A percentile compares a stretch with the other conserved stretches of the same genome.
Conservation (phyloP, 495 filamentous ascomycete genomes). For the Trichoderma asperelloides region DNA sequence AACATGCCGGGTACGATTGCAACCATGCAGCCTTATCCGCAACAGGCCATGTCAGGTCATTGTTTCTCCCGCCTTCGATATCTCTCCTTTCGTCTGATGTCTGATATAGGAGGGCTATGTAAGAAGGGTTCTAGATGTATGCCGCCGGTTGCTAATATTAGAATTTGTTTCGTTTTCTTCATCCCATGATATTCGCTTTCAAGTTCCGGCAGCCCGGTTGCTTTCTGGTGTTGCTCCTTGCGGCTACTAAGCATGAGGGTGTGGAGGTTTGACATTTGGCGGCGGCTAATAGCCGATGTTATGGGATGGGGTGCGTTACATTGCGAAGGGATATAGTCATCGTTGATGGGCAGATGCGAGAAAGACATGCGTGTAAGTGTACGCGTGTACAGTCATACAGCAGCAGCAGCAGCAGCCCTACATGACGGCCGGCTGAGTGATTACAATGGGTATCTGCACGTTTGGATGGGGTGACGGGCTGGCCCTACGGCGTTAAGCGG, state of each 20-base stretch:
- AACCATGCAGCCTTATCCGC: not conserved
- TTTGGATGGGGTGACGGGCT: not conserved
- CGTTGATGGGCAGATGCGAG: not conserved
- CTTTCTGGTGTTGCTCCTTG: not conserved
- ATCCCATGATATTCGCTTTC: not conserved
- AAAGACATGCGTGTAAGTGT: not conserved
- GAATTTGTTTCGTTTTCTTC: not conserved
- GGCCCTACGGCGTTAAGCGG: not conserved
- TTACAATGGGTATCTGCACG: too few species aligned
- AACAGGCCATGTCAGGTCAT: not conserved
- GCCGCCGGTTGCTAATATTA: not conserved
- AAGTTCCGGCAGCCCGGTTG: not conserved
- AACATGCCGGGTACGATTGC: not conserved
- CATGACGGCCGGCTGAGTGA: too few species aligned
- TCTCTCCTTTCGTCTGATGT: not conserved
- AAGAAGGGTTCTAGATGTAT: not conserved
- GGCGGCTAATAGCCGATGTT: not conserved
- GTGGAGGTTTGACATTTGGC: not conserved
- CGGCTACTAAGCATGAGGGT: not conserved
- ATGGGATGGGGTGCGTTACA: not conserved
- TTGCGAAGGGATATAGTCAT: not conserved
- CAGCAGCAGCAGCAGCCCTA: too few species aligned
- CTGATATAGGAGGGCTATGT: too few species aligned
- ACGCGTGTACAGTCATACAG: too few species aligned
- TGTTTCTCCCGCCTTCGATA: not conserved